phyloP scores from a whole-genome alignment of 805 yeast species.

The Pachysolen tannophilus region DNA sequence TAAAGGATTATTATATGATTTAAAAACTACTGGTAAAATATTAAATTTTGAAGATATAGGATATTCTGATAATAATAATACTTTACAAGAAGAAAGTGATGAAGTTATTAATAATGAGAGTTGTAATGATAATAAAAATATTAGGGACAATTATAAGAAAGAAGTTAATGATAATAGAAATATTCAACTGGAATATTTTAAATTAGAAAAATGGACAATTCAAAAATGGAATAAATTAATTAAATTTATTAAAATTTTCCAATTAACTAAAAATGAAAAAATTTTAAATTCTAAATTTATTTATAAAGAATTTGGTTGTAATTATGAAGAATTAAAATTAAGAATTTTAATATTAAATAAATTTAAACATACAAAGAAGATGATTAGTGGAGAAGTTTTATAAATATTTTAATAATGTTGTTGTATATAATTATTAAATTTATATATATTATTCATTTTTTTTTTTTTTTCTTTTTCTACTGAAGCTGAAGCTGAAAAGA shows the following conservation, averaged over 20 bases:
- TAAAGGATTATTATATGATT: not conserved
- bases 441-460: slow-evolving; percentile 34
- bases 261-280: slow-evolving; percentile 1
- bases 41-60: slow-evolving; percentile 3
- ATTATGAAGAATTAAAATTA: slow-evolving; percentile 2
- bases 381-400: not conserved
- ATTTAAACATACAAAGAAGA: slow-evolving; percentile 1
- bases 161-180: not conserved
- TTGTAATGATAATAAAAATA: not conserved
- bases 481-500: too few species aligned
- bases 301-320: slow-evolving; percentile 3
- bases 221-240: slow-evolving; percentile 4
- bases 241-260: not conserved
- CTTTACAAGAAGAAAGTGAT: not conserved
- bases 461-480: slow-evolving; percentile 99
- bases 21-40: slow-evolving; percentile 5
- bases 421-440: not conserved
- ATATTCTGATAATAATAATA: not conserved
- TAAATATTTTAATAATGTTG: not conserved
- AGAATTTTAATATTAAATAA: slow-evolving; percentile 2
- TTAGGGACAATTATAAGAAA: not conserved
- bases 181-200: not conserved
- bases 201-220: not conserved
- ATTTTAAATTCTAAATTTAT: not conserved
- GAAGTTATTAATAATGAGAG: not conserved